Evolutionary conservation across 257 asterid genomes (phyloP), one percentile per base, ranked within the genome.

Genomic region (Galeopsis tetrahit): DNA sequence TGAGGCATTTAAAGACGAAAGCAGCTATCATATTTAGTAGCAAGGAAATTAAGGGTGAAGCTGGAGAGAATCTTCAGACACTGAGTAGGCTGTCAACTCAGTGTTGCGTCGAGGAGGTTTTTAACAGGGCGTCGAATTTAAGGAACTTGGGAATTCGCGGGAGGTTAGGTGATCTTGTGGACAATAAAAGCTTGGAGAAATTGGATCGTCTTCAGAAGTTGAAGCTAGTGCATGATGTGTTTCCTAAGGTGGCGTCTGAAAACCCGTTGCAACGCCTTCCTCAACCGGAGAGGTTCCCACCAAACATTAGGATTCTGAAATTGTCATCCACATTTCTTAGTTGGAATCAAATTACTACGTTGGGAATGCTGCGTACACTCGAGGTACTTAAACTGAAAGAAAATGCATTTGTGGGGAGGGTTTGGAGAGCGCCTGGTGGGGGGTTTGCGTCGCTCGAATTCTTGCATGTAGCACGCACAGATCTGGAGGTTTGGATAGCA

Each of bases 291-390:
- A 64, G 35, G 10, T 73, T 73, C 66, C 78, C 78, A 0, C 73
- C 78, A 1, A 74, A 63, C 8, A 7, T 72, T 11, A 51, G 6
- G 73, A 66, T 55, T 63, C 44, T 74, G 43, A 65, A 74, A 2
- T 13, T 74, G 62, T 74, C 78, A 1, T 32, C 68, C 17, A 39
- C 85, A 1, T 64, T 55, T 53, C 78, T 83, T 4, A 66, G 63
- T 1, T 83, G 87, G 87, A 44, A 36, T 3, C 73, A 83, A 49
- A 75, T 83, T 72, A 39, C 75, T n/a, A 66, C 78, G 2, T 57
- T 74, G 69, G 78, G 74, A 28, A 34, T 2, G 52, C 48, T 74
- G 2, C 55, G 72, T 40, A 57, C 62, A 11, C 84, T 68, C 15
- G 63, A 79, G 75, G 79, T 81, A 65, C 76, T 78, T 63, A 79